Base-by-base conservation (phyloP, 1,284 basidiomycete species). In the Entoloma clypeatum region DNA sequence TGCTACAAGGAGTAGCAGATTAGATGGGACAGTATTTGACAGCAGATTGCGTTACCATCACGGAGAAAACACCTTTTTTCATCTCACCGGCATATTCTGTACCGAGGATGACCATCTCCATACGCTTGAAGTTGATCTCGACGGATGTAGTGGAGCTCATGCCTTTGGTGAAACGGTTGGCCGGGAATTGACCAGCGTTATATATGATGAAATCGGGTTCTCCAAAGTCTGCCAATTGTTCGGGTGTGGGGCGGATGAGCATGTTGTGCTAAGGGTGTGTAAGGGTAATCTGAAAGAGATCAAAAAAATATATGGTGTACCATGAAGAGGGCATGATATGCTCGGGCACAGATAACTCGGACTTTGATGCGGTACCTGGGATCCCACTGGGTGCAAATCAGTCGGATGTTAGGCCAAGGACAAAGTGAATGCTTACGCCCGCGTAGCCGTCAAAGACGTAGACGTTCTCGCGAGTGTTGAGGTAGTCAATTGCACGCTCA, bases 11-110 rank as follows among this genome's bases (percentile, higher is more conserved):
- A 57, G 39, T 49, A 41, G 41, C 29, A 31, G 32, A 24, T 19
- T 39, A 52, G 28, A 41, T 35, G 34, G 39, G 40, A 40, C 33
- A 39, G 34, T 38, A 41, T 34, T 28, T 14, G 22, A 43, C 37
- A 44, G 38, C 35, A 55, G 18, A 28, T 13, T 24, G 39, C 8
- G 68, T 31, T 53, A 81, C 82, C 96, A 99, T 99, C 59, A 99
- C 94, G 39, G 90, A 93, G 77, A 99, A 99, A 65, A 99, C 91
- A 67, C 96, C 96, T 83, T 99, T 99, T 78, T 99, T 99, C 96
- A 99, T 99, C 75, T 99, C 96, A 51, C 96, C 96, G 39, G 96
- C 96, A 67, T 99, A 99, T 67, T 99, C 95, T 43, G 96, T 98
- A 49, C 96, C 95, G 58, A 99, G 90, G 62, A 99, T 99, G 62